These are phyloP conservation scores for Hyaloperonospora brassicae DNA, from an alignment of 352 stramenopile genomes.

Conservation along the genomic window DNA sequence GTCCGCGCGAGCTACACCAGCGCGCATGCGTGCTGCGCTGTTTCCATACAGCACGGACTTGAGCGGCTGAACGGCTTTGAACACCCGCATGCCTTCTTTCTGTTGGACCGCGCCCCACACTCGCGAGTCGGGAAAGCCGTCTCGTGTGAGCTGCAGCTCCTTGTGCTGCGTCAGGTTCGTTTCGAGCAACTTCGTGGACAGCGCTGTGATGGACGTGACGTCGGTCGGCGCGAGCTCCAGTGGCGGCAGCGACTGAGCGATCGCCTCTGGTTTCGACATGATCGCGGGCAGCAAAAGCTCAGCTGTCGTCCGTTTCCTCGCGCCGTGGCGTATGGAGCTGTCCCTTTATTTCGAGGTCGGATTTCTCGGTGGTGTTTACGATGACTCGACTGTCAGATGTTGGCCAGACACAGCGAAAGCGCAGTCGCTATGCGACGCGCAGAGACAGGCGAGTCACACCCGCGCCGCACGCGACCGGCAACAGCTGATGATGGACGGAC, in stretches of 20 bases:
- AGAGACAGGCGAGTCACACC: too few species aligned
- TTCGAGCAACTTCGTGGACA: conserved; percentile 30
- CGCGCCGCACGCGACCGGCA: too few species aligned
- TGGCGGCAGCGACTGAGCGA: conserved; percentile 27
- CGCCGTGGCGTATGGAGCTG: too few species aligned
- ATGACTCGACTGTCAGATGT: too few species aligned
- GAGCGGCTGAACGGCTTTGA: conserved; percentile 27
- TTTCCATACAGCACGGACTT: conserved; percentile 20
- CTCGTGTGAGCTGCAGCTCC: conserved; percentile 26
- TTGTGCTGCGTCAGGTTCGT: conserved; percentile 46
- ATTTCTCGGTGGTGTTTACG: not conserved
- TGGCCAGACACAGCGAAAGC: too few species aligned
- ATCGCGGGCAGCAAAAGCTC: not conserved
- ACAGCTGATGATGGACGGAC: too few species aligned
- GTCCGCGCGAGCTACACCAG: conserved; percentile 9
- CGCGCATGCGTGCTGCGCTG: conserved; percentile 20
- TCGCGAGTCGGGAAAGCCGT: conserved; percentile 33
- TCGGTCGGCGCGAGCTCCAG: conserved; percentile 27
- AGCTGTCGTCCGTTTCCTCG: too few species aligned
- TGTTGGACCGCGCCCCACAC: conserved; percentile 39
- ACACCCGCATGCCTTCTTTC: conserved; percentile 33
- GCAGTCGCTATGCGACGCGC: too few species aligned
- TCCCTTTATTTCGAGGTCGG: not conserved
- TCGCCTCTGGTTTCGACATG: conserved; percentile 33
- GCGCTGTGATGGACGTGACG: conserved; percentile 32